Evolutionary conservation across 2,329 filamentous ascomycete species (phyloP), one percentile per base, ranked within the genome.

Genomic region (Daldinia sp.): DNA sequence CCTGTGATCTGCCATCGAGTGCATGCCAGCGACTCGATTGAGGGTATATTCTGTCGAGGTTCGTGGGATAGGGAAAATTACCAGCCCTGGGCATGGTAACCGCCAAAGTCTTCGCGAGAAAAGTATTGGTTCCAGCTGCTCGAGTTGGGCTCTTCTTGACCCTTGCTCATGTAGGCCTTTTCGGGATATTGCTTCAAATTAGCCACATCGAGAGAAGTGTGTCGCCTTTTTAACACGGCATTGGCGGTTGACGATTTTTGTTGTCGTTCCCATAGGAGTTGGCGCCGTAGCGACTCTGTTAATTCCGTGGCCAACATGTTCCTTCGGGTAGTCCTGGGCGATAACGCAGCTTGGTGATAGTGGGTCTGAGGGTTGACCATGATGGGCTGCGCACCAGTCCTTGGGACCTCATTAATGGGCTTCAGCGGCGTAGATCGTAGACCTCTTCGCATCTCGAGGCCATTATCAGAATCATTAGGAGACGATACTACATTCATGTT

Each of bases 251-350:
- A 90, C 61, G 92, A 93, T 84, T 95, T 96, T 75, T 98, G 94
- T 74, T 96, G 93, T 53, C 95, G 90, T 77, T 99, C 95, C 91
- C 93, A 96, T 13, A 98, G 85, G 13, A 99, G 88, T 72, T 97
- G 92, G 70, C 93, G 91, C 19, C 95, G 88, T 3, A 99, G 87
- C 19, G 93, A 96, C 76, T 97, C 93, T 2, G 94, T 97, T 56
- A 99, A 82, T 80, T 99, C 95, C 0, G 92, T 96, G 7, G 92
- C 90, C 58, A 99, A 85, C 95, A 99, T 99, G 78, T 97, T 96
- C 63, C 94, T 87, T 52, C 95, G 87, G 0, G 94, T 97, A 0
- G 94, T 97, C 60, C 93, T 88, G 3, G 95, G 95, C 4, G 95
- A 98, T 68, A 97, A 85, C 1, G 93, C 91, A 25, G 89, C 87